These are phyloP conservation scores for Fusarium buxicola DNA, from an alignment of 2,329 filamentous ascomycete genomes.

Conservation along the genomic window DNA sequence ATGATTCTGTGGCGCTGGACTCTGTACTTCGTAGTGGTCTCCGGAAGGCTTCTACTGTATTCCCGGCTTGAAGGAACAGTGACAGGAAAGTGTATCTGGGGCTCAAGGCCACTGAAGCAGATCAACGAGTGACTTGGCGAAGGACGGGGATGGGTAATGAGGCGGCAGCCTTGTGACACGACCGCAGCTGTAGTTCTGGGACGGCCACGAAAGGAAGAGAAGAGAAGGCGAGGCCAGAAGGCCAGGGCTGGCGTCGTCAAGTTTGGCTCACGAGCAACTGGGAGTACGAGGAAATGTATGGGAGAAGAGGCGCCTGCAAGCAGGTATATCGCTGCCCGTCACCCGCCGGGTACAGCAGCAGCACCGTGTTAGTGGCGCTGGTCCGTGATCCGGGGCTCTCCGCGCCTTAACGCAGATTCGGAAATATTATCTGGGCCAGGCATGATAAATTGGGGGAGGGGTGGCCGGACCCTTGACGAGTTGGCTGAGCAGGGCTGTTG, in stretches of 20 bases:
- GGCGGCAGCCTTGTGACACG: constrained; percentile 24
- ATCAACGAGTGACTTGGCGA: constrained; percentile 34
- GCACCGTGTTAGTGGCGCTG: constrained; percentile 50
- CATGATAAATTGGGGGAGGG: constrained; percentile 53
- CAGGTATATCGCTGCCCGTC: constrained; percentile 50
- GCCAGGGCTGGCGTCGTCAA: constrained; percentile 45
- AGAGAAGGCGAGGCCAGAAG: constrained; percentile 44
- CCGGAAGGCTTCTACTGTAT: constrained; percentile 10
- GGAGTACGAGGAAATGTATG: constrained; percentile 42
- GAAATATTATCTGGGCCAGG: constrained; percentile 61
- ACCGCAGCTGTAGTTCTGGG: constrained; percentile 34
- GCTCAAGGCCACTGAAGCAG: constrained; percentile 13
- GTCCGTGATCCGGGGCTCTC: constrained; percentile 57
- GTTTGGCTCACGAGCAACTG: constrained; percentile 43
- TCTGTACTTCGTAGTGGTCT: constrained; percentile 8
- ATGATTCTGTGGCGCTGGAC: constrained; percentile 18
- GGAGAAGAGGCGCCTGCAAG: constrained; percentile 46
- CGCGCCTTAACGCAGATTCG: constrained; percentile 60
- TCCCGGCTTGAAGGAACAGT: constrained; percentile 14
- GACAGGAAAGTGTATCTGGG: constrained; percentile 9
- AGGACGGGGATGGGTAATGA: constrained; percentile 14
- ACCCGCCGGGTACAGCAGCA: constrained; percentile 49
- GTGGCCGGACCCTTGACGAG: constrained; percentile 54
- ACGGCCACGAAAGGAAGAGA: constrained; percentile 37
- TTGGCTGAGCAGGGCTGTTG: constrained; percentile 52